Conservation (phyloP, 345 rosid genomes). For the Eucalyptus tenuipes region DNA sequence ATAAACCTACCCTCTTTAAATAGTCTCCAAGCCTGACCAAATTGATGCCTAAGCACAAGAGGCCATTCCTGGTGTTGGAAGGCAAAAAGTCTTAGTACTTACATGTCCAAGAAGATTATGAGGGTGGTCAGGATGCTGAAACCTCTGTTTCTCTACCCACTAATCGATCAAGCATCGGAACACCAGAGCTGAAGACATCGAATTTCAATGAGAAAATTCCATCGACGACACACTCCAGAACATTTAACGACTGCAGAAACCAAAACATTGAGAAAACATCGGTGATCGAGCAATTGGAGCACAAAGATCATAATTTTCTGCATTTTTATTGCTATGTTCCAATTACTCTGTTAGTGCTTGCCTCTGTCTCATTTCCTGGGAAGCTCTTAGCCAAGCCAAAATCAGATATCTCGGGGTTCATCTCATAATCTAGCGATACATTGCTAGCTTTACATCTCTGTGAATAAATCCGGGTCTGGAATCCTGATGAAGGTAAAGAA, state of each 20-base stretch:
- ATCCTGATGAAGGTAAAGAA: neutral
- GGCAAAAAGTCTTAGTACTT: neutral
- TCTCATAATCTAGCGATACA: neutral
- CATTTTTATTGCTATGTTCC: conserved; percentile 13
- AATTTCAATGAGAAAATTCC: conserved; percentile 19
- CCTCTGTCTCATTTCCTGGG: conserved; percentile 11
- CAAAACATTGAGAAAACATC: neutral
- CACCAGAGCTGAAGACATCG: conserved; percentile 17
- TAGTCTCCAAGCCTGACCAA: conserved; percentile 20
- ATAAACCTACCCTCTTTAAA: conserved; percentile 4
- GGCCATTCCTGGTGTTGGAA: neutral
- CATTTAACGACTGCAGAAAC: conserved; percentile 10
- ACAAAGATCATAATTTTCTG: neutral
- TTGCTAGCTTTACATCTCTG: neutral
- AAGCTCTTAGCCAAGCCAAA: conserved; percentile 15
- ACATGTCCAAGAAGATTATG: conserved; percentile 9
- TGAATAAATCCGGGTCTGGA: neutral
- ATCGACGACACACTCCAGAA: conserved; percentile 8
- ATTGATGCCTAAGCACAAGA: neutral
- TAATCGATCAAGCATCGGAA: conserved; percentile 12
- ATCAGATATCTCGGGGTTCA: neutral
- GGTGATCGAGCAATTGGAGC: neutral
- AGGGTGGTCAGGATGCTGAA: conserved; percentile 1
- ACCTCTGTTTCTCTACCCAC: conserved; percentile 4
- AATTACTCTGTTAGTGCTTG: conserved; percentile 14